Base-by-base conservation (phyloP, 202 grass and related monocot genomes). In the Setaria italica region DNA sequence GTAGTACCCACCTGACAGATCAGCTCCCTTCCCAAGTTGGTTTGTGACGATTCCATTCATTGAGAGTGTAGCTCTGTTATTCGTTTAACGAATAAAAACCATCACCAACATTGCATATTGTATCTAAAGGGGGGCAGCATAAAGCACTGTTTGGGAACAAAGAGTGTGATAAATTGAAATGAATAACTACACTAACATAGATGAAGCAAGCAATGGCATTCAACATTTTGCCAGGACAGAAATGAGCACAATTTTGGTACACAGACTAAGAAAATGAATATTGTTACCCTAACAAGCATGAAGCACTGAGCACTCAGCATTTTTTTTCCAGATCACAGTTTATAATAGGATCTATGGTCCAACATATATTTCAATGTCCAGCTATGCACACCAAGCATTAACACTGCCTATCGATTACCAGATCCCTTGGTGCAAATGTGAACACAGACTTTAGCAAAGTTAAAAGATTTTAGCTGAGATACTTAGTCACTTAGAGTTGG, bases 1-100 rank as follows among this genome's bases (percentile, higher is more conserved):
- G 89, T 92, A 97, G 86, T 92, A 99, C 74, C 92, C 97, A 33
- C 89, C 97, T 60, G 55, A 39, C 76, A 80, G 84, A 43, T 90
- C 82, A 83, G 82, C 83, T 51, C 85, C 89, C 50, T 19, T 85
- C 80, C 93, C 93, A 19, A 97, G 78, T 66, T 90, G 80, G 37
- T 90, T 91, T 58, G 80, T 34, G 68, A 94, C 71, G 0, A 79
- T 78, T 74, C 94, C 97, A 1, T 94, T 93, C 50, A 89, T 78
- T 6, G 94, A 94, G 13, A 96, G 82, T 79, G 91, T 91, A 82
- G 93, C 83, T 77, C 97, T 99, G 65, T 64, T 87, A 68, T 85
- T 68, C 62, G 80, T 20, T 64, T 60, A 33, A 80, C 20, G 67
- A 0, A 84, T 30, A 14, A 72, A 81, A 11, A 43, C 6, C 3